Conservation (phyloP, 2,329 filamentous ascomycete genomes). For the Trichoderma hamatum region DNA sequence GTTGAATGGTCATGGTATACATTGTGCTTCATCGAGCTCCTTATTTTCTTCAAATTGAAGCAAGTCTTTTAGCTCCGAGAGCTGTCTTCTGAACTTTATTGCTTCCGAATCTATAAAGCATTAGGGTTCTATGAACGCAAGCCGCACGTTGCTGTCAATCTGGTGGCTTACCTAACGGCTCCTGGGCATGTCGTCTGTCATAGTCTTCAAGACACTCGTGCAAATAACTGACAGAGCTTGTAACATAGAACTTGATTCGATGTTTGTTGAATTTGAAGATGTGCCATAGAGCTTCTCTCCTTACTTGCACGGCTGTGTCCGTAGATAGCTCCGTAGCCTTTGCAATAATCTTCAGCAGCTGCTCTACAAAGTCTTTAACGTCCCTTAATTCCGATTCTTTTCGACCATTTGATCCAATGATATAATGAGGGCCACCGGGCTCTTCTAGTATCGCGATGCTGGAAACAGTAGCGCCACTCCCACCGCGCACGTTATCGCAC, state of each 20-base stretch:
- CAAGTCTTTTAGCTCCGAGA: background rate
- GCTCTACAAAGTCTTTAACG: constrained; percentile 23
- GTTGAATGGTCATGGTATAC: background rate
- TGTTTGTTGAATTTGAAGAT: constrained; percentile 33
- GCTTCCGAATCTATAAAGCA: background rate
- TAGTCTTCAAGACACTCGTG: constrained; percentile 27
- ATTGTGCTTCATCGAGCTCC: background rate
- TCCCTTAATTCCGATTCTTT: background rate
- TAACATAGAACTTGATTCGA: constrained; percentile 30
- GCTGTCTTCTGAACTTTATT: background rate
- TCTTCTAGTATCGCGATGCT: constrained; percentile 37
- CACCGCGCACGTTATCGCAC: constrained; percentile 36
- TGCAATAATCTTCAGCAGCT: constrained; percentile 27
- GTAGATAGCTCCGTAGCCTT: background rate
- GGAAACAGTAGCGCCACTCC: constrained; percentile 37
- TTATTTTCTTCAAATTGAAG: background rate
- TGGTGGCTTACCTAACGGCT: background rate
- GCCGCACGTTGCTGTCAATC: too few relatives aligned
- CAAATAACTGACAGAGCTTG: constrained; percentile 18
- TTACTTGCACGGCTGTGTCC: accelerated
- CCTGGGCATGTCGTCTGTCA: background rate
- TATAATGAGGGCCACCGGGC: constrained; percentile 36
- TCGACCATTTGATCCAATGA: constrained; percentile 39
- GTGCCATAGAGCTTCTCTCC: constrained; percentile 20
- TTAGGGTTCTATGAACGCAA: background rate